Percentiles rank a stretch among this genome's conserved stretches.
phyloP scores from a whole-genome alignment of 2,329 filamentous ascomycete genomes.

The Ophiocordyceps camponoti-floridani region DNA sequence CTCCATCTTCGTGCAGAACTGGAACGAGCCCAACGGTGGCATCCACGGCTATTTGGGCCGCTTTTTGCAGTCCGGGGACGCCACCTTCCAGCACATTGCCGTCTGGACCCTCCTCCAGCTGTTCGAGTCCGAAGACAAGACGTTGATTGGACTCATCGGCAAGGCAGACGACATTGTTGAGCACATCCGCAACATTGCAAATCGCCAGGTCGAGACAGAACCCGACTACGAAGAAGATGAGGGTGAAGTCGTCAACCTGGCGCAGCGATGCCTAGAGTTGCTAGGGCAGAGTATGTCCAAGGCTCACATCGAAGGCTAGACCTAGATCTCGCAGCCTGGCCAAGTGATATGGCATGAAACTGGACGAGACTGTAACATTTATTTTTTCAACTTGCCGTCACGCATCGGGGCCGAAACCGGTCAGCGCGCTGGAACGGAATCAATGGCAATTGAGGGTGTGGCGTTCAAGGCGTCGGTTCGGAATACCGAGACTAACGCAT shows the following conservation, averaged over 20 bases:
- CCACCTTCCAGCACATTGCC: conserved; percentile 97
- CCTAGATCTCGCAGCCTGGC: not conserved
- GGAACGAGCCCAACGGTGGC: conserved; percentile 79
- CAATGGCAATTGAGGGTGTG: conserved; percentile 5
- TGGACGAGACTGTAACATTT: not conserved
- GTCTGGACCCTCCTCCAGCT: conserved; percentile 96
- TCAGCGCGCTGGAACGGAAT: not conserved
- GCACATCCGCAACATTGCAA: conserved; percentile 81
- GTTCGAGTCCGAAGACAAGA: conserved; percentile 85
- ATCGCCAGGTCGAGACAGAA: conserved; percentile 73
- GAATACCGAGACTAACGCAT: not conserved
- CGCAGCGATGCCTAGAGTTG: conserved; percentile 76
- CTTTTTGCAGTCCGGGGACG: conserved; percentile 84
- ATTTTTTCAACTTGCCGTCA: no score
- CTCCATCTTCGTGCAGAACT: conserved; percentile 86
- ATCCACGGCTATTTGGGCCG: conserved; percentile 90
- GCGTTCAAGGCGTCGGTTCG: conserved; percentile 13
- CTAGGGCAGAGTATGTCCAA: conserved; percentile 61
- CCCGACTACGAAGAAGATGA: conserved; percentile 79
- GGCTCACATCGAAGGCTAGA: conserved; percentile 62
- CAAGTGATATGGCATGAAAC: not conserved
- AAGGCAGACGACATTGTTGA: conserved; percentile 82
- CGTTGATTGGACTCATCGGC: conserved; percentile 72
- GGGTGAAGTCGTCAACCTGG: conserved; percentile 80
- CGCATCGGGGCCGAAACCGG: not conserved